phyloP scores from a whole-genome alignment of 768 basidiomycete genomes.

The Kwoniella shandongensis region DNA sequence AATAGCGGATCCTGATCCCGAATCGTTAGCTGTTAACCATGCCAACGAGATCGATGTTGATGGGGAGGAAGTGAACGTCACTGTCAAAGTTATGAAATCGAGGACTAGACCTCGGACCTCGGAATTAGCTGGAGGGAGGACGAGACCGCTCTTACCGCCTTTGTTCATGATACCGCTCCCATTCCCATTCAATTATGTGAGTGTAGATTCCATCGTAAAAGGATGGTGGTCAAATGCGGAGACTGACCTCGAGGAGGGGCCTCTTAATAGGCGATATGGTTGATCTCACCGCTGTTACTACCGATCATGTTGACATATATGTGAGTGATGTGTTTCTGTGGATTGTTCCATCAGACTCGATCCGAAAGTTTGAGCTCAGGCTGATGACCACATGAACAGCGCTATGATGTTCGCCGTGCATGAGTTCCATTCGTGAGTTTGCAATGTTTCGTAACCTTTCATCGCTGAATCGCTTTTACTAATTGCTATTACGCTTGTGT shows the following conservation, averaged over 20 bases:
- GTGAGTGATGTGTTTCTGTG: conserved; percentile 7
- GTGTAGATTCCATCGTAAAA: conserved; percentile 5
- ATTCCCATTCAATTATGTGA: conserved; percentile 41
- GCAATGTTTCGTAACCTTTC: neutral
- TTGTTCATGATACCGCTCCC: conserved; percentile 33
- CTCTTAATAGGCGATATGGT: conserved; percentile 2
- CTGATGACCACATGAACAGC: too few species aligned
- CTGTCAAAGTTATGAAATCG: conserved; percentile 14
- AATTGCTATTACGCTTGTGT: too few species aligned
- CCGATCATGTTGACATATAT: conserved; percentile 20
- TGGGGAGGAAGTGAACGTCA: conserved; percentile 14
- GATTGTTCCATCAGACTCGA: neutral
- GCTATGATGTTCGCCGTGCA: conserved; percentile 18
- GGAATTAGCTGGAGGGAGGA: conserved; percentile 2
- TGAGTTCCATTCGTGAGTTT: conserved; percentile 21
- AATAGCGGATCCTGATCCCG: conserved; percentile 10
- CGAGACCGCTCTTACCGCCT: conserved; percentile 28
- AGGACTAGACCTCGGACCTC: neutral
- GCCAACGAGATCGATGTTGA: conserved; percentile 10
- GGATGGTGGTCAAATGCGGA: neutral
- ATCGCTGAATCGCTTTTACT: neutral
- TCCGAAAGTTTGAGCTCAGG: too few species aligned
- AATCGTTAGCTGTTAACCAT: conserved; percentile 10
- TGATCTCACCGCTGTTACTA: conserved; percentile 21
- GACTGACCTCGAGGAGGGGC: neutral